Evolutionary conservation across 2,329 filamentous ascomycete species (phyloP).

Genomic region (Coccinonectria pachysandricola): DNA sequence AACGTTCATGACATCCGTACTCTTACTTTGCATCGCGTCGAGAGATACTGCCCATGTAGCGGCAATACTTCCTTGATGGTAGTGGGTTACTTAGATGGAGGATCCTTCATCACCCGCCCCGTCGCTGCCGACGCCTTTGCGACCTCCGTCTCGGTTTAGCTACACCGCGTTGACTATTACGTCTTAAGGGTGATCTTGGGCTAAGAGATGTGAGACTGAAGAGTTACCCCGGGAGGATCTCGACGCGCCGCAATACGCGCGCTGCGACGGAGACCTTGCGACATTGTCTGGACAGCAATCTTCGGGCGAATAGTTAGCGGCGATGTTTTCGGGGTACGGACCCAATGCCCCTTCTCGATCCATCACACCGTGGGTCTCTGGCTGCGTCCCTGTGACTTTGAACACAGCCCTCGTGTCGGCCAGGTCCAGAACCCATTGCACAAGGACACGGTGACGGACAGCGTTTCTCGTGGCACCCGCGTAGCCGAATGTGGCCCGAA

Average conservation of each 20-base stretch:
- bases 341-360: slow-evolving; percentile 1
- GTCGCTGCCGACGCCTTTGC: slow-evolving; percentile 1
- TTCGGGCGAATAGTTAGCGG: neutral
- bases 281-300: neutral
- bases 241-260: slow-evolving; percentile 1
- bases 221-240: neutral
- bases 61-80: no score
- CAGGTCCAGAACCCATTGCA: slow-evolving; percentile 19
- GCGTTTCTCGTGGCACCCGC: slow-evolving; percentile 6
- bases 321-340: neutral
- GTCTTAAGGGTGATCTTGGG: neutral
- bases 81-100: neutral
- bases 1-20: no score
- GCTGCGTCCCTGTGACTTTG: slow-evolving; percentile 1
- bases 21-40: no score
- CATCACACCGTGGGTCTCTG: neutral
- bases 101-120: neutral
- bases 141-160: slow-evolving; percentile 1
- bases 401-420: neutral
- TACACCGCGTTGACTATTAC: slow-evolving; percentile 1
- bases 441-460: slow-evolving; percentile 8
- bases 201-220: neutral
- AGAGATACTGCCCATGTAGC: no score
- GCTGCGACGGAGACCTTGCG: slow-evolving; percentile 1
- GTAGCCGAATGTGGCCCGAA: slow-evolving; percentile 2